Evolutionary conservation across 2,329 filamentous ascomycete species (phyloP).

Genomic region (Paecilomyces variotii): DNA sequence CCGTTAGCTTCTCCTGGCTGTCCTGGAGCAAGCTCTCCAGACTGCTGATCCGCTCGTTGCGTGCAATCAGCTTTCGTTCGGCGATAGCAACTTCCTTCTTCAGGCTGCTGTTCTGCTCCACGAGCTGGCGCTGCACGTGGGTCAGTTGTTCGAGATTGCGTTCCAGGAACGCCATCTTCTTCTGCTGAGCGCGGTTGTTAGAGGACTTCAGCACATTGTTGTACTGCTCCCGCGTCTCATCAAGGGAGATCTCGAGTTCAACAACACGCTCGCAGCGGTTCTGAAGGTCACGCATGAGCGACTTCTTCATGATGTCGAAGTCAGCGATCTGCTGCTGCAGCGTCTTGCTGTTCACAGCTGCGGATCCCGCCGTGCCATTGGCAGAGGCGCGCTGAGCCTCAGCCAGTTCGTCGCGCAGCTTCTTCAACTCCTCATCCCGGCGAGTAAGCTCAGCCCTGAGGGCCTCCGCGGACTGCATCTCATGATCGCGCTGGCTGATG

Average conservation of each 20-base stretch:
- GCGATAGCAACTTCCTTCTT: conserved; percentile 99
- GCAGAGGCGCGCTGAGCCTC: conserved; percentile 48
- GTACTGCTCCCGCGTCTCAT: conserved; percentile 97
- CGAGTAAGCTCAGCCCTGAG: conserved; percentile 67
- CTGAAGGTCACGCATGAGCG: conserved; percentile 94
- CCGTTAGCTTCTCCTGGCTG: conserved; percentile 95
- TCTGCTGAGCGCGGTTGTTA: conserved; percentile 97
- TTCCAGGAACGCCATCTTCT: conserved; percentile 99
- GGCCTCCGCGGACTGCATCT: conserved; percentile 65
- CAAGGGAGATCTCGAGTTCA: conserved; percentile 93
- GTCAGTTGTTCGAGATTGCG: conserved; percentile 96
- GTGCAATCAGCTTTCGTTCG: conserved; percentile 89
- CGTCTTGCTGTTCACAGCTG: conserved; percentile 69
- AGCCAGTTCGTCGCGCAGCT: conserved; percentile 72
- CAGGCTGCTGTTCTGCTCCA: conserved; percentile 92
- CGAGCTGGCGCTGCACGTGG: conserved; percentile 91
- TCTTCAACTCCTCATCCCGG: conserved; percentile 73
- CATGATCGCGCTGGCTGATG: conserved; percentile 63
- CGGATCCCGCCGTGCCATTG: conserved; percentile 47
- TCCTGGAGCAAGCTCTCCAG: conserved; percentile 88
- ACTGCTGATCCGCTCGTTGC: conserved; percentile 94
- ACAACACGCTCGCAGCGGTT: conserved; percentile 97
- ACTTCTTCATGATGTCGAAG: conserved; percentile 99
- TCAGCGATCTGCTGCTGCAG: conserved; percentile 97
- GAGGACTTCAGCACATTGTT: conserved; percentile 95